phyloP scores from a whole-genome alignment of 768 basidiomycete species.

The Hygrophoropsis aurantiaca region DNA sequence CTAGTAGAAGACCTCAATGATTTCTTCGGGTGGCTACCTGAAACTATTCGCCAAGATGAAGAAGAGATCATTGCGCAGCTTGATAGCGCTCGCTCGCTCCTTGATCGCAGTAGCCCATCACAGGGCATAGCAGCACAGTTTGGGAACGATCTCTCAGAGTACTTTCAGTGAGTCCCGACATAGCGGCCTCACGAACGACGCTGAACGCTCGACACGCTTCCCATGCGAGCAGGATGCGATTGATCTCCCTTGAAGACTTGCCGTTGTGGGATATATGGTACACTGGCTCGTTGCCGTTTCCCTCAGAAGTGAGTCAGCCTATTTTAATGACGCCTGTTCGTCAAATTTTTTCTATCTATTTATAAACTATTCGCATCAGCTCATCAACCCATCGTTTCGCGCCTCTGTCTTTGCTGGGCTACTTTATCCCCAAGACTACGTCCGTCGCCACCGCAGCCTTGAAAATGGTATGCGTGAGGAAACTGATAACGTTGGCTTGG shows the following conservation, averaged over 20 bases:
- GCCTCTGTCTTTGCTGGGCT: constrained; percentile 62
- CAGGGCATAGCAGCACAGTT: constrained; percentile 27
- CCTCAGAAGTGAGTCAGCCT: constrained; percentile 53
- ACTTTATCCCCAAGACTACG: constrained; percentile 55
- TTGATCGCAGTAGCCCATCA: constrained; percentile 18
- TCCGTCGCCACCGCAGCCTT: constrained; percentile 15
- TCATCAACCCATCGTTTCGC: constrained; percentile 70
- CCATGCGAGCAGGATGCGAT: constrained; percentile 35
- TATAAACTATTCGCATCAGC: constrained; percentile 31
- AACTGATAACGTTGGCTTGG: constrained; percentile 34
- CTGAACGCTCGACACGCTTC: neutral
- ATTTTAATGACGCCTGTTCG: too few species aligned
- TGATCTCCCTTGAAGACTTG: constrained; percentile 48
- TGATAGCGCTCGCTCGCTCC: constrained; percentile 15
- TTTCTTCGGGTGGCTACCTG: constrained; percentile 37
- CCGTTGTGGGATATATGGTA: constrained; percentile 75
- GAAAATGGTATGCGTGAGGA: constrained; percentile 3
- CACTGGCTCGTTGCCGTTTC: constrained; percentile 62
- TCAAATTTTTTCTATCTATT: neutral
- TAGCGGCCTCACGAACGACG: neutral
- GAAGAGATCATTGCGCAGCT: constrained; percentile 27
- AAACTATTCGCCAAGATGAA: constrained; percentile 33
- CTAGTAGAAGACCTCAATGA: constrained; percentile 42
- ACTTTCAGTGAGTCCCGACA: constrained; percentile 44
- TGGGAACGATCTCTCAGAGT: constrained; percentile 50